A percentile compares a stretch with the other conserved stretches of the same genome.
phyloP scores from a whole-genome alignment of 495 filamentous ascomycete species.

The Aspergillus sclerotiicarbonarius region DNA sequence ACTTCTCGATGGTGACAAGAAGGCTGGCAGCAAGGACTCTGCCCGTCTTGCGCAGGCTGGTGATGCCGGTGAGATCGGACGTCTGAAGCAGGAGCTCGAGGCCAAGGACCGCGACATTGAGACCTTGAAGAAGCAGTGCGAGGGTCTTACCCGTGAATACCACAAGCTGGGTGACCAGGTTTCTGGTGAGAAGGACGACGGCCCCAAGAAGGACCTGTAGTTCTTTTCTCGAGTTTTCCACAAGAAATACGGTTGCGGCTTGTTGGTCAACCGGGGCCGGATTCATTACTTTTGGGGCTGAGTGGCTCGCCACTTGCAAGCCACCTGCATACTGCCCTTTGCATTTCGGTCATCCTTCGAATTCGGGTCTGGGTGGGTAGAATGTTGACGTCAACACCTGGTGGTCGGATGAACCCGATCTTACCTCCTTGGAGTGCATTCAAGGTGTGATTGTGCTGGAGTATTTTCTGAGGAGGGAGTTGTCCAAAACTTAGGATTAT shows the following conservation, averaged over 20 bases:
- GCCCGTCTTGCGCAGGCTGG: constrained; percentile 62
- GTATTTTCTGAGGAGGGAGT: neutral
- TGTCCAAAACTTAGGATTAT: neutral
- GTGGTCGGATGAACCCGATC: neutral
- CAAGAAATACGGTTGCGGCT: neutral
- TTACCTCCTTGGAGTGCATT: neutral
- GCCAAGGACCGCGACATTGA: constrained; percentile 72
- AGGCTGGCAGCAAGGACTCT: constrained; percentile 67
- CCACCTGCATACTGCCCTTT: neutral
- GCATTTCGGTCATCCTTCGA: neutral
- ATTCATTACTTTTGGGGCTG: neutral
- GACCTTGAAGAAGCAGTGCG: constrained; percentile 80
- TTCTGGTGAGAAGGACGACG: constrained; percentile 50
- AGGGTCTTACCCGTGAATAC: constrained; percentile 77
- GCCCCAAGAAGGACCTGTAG: constrained; percentile 69
- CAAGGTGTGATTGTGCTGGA: neutral
- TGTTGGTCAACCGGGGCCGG: neutral
- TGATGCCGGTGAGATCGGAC: constrained; percentile 71
- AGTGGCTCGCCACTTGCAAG: neutral
- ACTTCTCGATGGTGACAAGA: constrained; percentile 75
- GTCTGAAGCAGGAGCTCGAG: constrained; percentile 66
- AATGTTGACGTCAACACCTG: neutral
- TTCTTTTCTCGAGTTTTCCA: neutral
- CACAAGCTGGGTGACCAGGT: constrained; percentile 76
- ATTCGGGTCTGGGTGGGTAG: neutral